A percentile compares a stretch with the other conserved stretches of the same genome.
These are phyloP conservation scores for Salix arbutifolia DNA, from an alignment of 345 rosid genomes.

Conservation along the genomic window DNA sequence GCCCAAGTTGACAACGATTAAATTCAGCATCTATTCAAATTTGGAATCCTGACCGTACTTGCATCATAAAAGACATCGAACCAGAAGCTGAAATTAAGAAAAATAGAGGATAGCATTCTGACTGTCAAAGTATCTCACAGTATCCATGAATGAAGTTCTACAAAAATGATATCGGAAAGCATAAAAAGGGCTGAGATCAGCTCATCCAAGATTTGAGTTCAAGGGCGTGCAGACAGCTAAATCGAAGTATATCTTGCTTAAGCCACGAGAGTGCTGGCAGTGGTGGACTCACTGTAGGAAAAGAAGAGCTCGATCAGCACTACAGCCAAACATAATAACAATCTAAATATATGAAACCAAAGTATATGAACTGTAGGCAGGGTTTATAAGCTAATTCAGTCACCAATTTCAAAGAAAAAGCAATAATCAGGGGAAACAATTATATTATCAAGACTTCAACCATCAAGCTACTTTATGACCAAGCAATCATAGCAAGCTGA, in stretches of 20 bases:
- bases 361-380: too few species aligned
- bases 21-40: not conserved
- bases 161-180: not conserved
- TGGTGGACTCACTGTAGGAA: slow-evolving; percentile 49
- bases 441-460: not conserved
- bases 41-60: not conserved
- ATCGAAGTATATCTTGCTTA: slow-evolving; percentile 16
- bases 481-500: not conserved
- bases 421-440: not conserved
- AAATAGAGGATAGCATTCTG: not conserved
- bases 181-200: not conserved
- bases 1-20: not conserved
- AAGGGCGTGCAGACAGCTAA: not conserved
- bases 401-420: not conserved
- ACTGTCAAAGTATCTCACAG: not conserved
- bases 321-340: not conserved
- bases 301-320: not conserved
- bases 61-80: not conserved
- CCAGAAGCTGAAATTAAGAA: not conserved
- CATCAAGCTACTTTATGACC: not conserved
- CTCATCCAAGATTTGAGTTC: not conserved
- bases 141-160: not conserved
- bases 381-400: not conserved
- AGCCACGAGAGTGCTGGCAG: slow-evolving; percentile 67
- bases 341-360: not conserved